Evolutionary conservation across 2,329 filamentous ascomycete genomes (phyloP), one percentile per base, ranked within the genome.

Genomic region (Colletotrichum camelliae): DNA sequence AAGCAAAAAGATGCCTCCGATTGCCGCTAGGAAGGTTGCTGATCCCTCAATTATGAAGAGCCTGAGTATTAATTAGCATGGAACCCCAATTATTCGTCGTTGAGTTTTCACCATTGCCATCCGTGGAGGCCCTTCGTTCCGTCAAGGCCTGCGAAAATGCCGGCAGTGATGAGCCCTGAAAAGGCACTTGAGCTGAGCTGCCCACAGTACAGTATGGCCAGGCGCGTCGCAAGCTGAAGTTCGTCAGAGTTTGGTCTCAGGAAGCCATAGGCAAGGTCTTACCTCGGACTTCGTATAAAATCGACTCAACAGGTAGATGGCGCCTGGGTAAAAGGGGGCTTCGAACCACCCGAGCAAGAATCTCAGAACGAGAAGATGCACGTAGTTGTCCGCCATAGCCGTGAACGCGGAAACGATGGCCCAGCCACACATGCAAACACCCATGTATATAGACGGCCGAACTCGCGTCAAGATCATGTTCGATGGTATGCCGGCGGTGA

Each of bases 261-360:
- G 39, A 43, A n/a, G 39, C 16, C 2, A 43, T n/a, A n/a, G 39
- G 18, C 16, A 43, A n/a, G 0, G 16, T 43, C 39, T 6, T 18
- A 88, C 78, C 78, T 87, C 86, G 77, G 89, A 87, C 33, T 88
- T 84, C 2, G 88, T 91, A 81, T 91, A 91, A 81, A 89, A 91
- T 37, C 88, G 86, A 3, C 86, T 87, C 4, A 91, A 82, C 60
- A 90, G 84, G 67, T 81, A 83, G 2, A 83, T 70, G 1, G 79
- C 82, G 35, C 84, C 82, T 0, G 81, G 82, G 70, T 83, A 84
- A 43, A 85, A 84, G 86, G 83, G 1, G 2, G 84, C 84, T 67
- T 86, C 84, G 29, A 82, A 81, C n/a, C 86, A 81, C 27, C 84
- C 84, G 1, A 86, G 68, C 64, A 86, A 83, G 80, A 86, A 86